These are phyloP conservation scores for Rhizomucor pusillus DNA, from an alignment of 371 early-diverging fungal species.

Conservation along the genomic window DNA sequence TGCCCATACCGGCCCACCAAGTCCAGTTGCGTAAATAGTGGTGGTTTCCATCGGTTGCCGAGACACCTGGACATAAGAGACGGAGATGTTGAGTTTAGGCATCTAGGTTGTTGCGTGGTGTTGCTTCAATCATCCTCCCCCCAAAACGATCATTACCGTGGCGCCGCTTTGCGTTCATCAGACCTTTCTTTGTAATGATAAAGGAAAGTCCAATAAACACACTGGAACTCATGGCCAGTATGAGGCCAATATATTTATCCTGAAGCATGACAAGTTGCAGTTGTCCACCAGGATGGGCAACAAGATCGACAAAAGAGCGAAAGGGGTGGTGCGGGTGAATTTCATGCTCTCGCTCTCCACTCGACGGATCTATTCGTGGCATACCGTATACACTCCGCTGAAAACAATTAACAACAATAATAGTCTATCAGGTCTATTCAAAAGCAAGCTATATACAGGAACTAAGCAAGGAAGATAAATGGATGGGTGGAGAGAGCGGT, in stretches of 20 bases:
- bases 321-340: neutral
- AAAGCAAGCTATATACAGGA: no score
- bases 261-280: slow-evolving; percentile 36
- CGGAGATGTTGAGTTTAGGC: neutral
- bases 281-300: no score
- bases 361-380: neutral
- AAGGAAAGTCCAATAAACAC: slow-evolving; percentile 81
- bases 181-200: slow-evolving; percentile 86
- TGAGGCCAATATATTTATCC: slow-evolving; percentile 83
- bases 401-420: no score
- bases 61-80: slow-evolving; percentile 24
- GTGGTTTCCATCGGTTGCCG: slow-evolving; percentile 67
- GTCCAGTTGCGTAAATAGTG: slow-evolving; percentile 77
- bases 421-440: no score
- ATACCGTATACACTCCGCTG: no score
- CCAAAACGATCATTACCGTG: slow-evolving; percentile 13
- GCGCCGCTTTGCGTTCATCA: slow-evolving; percentile 16
- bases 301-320: no score
- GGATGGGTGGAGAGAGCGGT: no score
- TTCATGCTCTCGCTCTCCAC: neutral
- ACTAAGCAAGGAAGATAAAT: no score
- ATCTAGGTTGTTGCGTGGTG: no score
- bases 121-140: no score
- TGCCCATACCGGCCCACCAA: slow-evolving; percentile 93
- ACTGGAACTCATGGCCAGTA: slow-evolving; percentile 78